Base-by-base conservation (phyloP, 1,139 yeast species). In the Suhomyces chickasaworum region DNA sequence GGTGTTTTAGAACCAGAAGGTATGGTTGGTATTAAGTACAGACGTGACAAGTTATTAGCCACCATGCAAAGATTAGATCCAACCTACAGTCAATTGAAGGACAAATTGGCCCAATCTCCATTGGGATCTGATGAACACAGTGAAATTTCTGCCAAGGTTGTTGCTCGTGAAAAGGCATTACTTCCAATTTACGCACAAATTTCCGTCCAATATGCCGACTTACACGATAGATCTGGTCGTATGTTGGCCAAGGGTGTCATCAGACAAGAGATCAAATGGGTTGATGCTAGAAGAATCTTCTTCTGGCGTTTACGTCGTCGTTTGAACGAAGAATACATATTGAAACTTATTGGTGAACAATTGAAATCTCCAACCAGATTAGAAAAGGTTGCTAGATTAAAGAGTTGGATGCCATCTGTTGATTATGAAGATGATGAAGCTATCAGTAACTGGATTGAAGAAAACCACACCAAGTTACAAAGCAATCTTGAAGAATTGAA, bases 1-100 rank as follows among this genome's bases (percentile, higher is more conserved):
- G 98, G 99, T 82, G 97, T 95, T 51, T 77, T 95, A 65, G 99
- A 93, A 73, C 98, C 99, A 45, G 97, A 91, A 67, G 99, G 99
- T 68, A 89, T 93, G 91, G 99, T 93, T 63, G 97, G 98, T 65
- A 89, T 93, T 73, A 93, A 93, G 73, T 93, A 86, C 77, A 85
- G 97, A 73, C 87, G 95, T 61, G 97, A 90, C 65, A 91, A 90
- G 73, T 77, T 93, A 57, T 73, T 90, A 58, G 81, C 83, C 29
- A 89, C 97, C 45, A 95, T 95, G 96, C 81, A 81, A 57, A 85
- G 99, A 71, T 77, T 93, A 56, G 99, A 93, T 65, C 73, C 80
- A 36, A 78, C 79, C 41, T 93, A 90, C 68, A 82, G 81, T 50
- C 80, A 77, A 37, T 77, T 91, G 66, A 83, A 83, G 67, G 69